phyloP scores from a whole-genome alignment of 352 stramenopile species.

The Thraustochytrium striatum region DNA sequence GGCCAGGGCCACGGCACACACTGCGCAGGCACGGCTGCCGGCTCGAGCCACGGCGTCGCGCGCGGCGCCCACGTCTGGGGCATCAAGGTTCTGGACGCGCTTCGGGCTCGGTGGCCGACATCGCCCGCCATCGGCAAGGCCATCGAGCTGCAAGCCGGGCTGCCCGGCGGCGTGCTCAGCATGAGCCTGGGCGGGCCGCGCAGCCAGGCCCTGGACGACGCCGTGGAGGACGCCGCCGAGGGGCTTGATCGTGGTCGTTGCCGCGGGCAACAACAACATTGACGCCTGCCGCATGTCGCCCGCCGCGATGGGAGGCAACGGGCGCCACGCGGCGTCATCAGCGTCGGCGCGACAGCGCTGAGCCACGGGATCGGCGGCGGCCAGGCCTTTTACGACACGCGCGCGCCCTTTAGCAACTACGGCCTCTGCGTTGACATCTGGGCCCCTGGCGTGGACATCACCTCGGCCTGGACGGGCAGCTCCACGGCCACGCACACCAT shows the following conservation, averaged over 20 bases:
- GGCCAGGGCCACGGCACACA: constrained; percentile 46
- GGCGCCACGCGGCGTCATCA: neutral
- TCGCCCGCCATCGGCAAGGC: neutral
- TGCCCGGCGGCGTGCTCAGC: too few relatives aligned
- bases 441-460: constrained; percentile 28
- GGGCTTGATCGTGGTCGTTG: constrained; percentile 43
- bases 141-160: neutral
- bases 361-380: constrained; percentile 9
- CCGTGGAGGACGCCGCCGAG: constrained; percentile 14
- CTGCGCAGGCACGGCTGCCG: constrained; percentile 37
- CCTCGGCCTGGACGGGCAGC: neutral
- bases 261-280: constrained; percentile 42
- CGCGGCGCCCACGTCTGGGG: neutral
- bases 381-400: neutral
- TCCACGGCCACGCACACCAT: neutral
- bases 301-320: neutral
- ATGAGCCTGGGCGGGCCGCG: too few relatives aligned
- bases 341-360: constrained; percentile 17
- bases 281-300: constrained; percentile 40
- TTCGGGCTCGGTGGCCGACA: neutral
- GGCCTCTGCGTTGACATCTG: constrained; percentile 32
- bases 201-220: constrained; percentile 2
- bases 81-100: neutral
- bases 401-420: constrained; percentile 36
- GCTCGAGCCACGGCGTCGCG: constrained; percentile 2